Base-by-base conservation (phyloP, 768 basidiomycete species). In the Mrakia hoshinonis region DNA sequence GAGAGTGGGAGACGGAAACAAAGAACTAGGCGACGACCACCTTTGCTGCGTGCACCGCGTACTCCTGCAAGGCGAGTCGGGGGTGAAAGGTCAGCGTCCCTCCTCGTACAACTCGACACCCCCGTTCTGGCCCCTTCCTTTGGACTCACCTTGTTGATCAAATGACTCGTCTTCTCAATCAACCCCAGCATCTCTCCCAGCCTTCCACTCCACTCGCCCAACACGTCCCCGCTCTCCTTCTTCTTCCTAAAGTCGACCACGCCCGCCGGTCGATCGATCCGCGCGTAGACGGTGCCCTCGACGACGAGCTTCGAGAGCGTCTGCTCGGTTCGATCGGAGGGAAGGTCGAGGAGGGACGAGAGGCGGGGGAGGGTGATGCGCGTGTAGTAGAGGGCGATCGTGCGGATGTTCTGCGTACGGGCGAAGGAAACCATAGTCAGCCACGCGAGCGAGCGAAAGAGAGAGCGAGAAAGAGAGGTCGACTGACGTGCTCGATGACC, bases 181-280 rank as follows among this genome's bases (percentile, higher is more conserved):
- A 96, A 81, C 22, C 89, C 85, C 54, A 70, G 38, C 77, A 99
- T 81, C 81, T 89, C 92, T 76, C 89, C 90, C 85, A 99, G 92
- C 77, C 98, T 94, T 26, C 87, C 90, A 80, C 92, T 94, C 95
- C 96, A 99, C 73, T 92, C 91, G 77, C 98, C 98, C 88, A 99
- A 89, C 6, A 92, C 88, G 76, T 96, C 92, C 77, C 97, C 94
- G 1, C 90, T 85, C 68, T 84, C 87, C 75, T 87, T 86, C 80
- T 89, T 89, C 75, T 84, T 85, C 75, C 87, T 86, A 84, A 99
- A 99, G 77, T 83, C 88, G 69, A 99, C 86, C 68, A 97, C 85
- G 4, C 92, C 94, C 3, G 89, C 83, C 63, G 93, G 93, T 69
- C 96, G 86, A 80, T 99, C 95, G 74, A 92, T 87, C 64, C 92